A percentile compares a stretch with the other conserved stretches of the same genome.
Conservation (phyloP, 768 basidiomycete genomes). For the Tulasnella sp. region DNA sequence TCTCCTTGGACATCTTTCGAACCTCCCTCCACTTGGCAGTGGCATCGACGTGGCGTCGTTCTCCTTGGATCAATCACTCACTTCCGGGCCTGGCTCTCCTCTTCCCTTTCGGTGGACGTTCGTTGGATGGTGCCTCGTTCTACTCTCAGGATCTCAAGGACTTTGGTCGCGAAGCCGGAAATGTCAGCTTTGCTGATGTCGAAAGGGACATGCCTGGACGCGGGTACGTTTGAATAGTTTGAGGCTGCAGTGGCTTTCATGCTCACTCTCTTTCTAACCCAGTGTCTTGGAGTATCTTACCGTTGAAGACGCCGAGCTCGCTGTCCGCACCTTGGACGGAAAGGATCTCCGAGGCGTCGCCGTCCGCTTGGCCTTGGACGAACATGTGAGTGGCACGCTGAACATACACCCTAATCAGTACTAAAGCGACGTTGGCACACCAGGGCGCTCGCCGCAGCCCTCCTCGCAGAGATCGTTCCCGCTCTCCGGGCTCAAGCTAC, state of each 20-base stretch:
- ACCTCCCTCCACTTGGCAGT: background rate
- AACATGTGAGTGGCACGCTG: slow-evolving; percentile 33
- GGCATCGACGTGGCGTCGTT: background rate
- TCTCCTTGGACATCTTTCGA: background rate
- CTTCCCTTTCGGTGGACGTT: slow-evolving; percentile 3
- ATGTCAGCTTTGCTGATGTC: slow-evolving; percentile 90
- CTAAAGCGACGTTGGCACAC: slow-evolving; percentile 17
- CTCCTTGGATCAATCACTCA: background rate
- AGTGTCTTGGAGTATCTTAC: slow-evolving; percentile 88
- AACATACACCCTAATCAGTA: slow-evolving; percentile 31
- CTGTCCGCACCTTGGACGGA: slow-evolving; percentile 78
- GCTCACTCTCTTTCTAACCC: background rate
- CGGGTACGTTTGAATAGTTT: slow-evolving; percentile 51
- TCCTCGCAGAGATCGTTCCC: slow-evolving; percentile 69
- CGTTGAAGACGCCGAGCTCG: slow-evolving; percentile 85
- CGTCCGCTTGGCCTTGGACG: slow-evolving; percentile 62
- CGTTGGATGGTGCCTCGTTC: background rate
- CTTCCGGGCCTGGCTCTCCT: background rate
- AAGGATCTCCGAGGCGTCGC: slow-evolving; percentile 79
- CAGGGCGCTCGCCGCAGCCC: slow-evolving; percentile 23
- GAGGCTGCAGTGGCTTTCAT: background rate
- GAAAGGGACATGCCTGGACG: slow-evolving; percentile 78
- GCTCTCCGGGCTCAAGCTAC: slow-evolving; percentile 46
- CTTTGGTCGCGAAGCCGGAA: slow-evolving; percentile 89
- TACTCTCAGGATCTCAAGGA: slow-evolving; percentile 76